Evolutionary conservation across 2,329 filamentous ascomycete genomes (phyloP).

Genomic region (Paraphaeosphaeria sporulosa): DNA sequence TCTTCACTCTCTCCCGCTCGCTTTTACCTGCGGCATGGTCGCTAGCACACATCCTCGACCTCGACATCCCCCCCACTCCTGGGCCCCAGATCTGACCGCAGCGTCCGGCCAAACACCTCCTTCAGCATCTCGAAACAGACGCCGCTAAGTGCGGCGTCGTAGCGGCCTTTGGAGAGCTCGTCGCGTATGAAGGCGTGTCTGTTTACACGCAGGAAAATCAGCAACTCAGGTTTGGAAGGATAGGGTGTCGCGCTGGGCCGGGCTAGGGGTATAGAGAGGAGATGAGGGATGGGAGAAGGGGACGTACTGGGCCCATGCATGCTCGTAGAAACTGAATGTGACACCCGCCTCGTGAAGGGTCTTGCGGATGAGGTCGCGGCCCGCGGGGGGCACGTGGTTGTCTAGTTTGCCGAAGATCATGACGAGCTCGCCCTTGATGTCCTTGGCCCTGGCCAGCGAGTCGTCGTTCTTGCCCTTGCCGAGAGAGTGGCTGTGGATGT

Average conservation of each 20-base stretch:
- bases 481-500: constrained; percentile 81
- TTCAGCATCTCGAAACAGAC: constrained; percentile 90
- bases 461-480: constrained; percentile 73
- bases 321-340: constrained; percentile 83
- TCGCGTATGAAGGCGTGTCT: constrained; percentile 89
- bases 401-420: constrained; percentile 95
- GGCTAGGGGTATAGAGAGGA: too few species aligned
- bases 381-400: constrained; percentile 84
- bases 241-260: too few species aligned
- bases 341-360: constrained; percentile 80
- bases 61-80: constrained; percentile 67
- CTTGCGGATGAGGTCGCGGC: constrained; percentile 82
- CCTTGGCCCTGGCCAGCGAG: constrained; percentile 64
- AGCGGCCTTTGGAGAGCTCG: constrained; percentile 90
- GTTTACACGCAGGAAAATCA: too few species aligned
- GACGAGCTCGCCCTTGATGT: constrained; percentile 79
- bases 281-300: too few species aligned
- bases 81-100: constrained; percentile 81
- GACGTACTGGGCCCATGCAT: constrained; percentile 78
- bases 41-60: constrained; percentile 73
- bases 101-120: constrained; percentile 79
- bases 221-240: too few species aligned
- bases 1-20: background rate
- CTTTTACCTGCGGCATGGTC: too few species aligned
- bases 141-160: constrained; percentile 85